A percentile compares a stretch with the other conserved stretches of the same genome.
Conservation (phyloP, 2,329 filamentous ascomycete genomes). For the Acrodontium crateriforme region DNA sequence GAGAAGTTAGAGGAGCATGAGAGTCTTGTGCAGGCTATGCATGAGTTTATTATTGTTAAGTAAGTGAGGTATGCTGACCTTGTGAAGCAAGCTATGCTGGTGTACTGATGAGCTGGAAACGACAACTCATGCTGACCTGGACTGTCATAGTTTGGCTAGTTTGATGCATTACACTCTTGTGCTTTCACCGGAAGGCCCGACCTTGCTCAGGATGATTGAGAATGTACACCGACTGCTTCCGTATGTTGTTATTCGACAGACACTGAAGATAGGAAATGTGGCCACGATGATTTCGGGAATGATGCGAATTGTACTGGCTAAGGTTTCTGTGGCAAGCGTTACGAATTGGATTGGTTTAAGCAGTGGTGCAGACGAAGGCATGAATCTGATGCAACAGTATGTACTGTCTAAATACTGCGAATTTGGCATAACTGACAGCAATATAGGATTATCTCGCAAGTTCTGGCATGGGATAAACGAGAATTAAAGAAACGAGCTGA, state of each 20-base stretch:
- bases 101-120: too few relatives aligned
- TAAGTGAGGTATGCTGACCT: conserved; percentile 26
- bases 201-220: conserved; percentile 55
- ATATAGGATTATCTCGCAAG: conserved; percentile 55
- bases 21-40: conserved; percentile 46
- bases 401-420: conserved; percentile 5
- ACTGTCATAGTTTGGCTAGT: conserved; percentile 47
- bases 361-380: conserved; percentile 57
- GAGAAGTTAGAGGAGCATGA: conserved; percentile 51
- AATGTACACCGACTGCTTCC: conserved; percentile 58
- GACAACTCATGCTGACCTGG: conserved; percentile 4
- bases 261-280: conserved; percentile 61
- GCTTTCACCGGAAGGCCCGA: conserved; percentile 60
- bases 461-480: conserved; percentile 57
- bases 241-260: conserved; percentile 59
- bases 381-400: conserved; percentile 60
- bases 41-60: conserved; percentile 59
- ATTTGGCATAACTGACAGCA: neutral
- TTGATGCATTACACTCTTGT: conserved; percentile 62
- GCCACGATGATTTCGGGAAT: conserved; percentile 70
- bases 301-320: conserved; percentile 59
- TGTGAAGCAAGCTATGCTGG: neutral
- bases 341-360: conserved; percentile 71
- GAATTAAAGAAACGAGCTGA: conserved; percentile 54
- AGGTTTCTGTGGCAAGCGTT: conserved; percentile 57